These are phyloP conservation scores for Talaromyces pinophilus DNA, from an alignment of 2,329 filamentous ascomycete species.

Conservation along the genomic window DNA sequence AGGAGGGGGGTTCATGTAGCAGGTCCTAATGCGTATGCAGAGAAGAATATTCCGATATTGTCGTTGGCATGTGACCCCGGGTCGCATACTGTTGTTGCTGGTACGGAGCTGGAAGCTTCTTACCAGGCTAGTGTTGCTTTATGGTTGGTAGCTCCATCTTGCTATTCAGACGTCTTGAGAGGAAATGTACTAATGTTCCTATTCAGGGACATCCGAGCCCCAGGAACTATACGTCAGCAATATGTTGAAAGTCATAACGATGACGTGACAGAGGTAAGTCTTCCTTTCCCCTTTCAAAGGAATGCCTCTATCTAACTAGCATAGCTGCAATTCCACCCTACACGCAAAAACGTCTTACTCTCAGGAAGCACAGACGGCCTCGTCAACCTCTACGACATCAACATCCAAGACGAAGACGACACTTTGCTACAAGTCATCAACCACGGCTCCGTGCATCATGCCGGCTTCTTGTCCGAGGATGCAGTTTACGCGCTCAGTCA, in stretches of 20 bases:
- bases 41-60: slow-evolving; percentile 53
- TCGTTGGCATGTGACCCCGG: slow-evolving; percentile 53
- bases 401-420: slow-evolving; percentile 61
- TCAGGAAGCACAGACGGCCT: slow-evolving; percentile 65
- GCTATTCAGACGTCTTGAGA: not conserved
- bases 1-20: not conserved
- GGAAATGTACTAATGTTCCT: slow-evolving; percentile 29
- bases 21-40: slow-evolving; percentile 33
- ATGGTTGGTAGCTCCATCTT: slow-evolving; percentile 40
- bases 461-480: slow-evolving; percentile 57
- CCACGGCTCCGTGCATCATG: slow-evolving; percentile 63
- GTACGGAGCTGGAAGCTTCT: slow-evolving; percentile 55
- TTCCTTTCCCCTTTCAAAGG: no score
- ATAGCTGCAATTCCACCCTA: slow-evolving; percentile 55
- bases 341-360: slow-evolving; percentile 55
- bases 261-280: slow-evolving; percentile 58
- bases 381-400: slow-evolving; percentile 62
- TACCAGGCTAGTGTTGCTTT: slow-evolving; percentile 46
- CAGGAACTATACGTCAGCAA: slow-evolving; percentile 38
- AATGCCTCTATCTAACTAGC: not conserved
- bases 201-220: slow-evolving; percentile 47
- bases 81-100: slow-evolving; percentile 55
- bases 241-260: slow-evolving; percentile 56
- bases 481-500: slow-evolving; percentile 62
- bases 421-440: slow-evolving; percentile 64